A percentile compares a stretch with the other conserved stretches of the same genome.
Conservation (phyloP, 2,329 filamentous ascomycete species). For the Fusarium drepaniforme region DNA sequence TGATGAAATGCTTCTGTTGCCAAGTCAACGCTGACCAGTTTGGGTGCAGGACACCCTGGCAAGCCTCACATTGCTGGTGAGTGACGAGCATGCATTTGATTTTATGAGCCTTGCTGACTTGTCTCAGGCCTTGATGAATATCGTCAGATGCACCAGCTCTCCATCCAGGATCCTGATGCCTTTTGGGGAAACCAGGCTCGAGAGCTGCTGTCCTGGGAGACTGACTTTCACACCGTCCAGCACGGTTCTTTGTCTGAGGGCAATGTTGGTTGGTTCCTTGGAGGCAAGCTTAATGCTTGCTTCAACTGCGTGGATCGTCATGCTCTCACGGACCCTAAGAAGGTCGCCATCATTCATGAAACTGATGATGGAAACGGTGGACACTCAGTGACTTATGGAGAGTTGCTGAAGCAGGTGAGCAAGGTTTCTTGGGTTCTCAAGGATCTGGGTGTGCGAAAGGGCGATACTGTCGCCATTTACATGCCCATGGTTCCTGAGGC, state of each 20-base stretch:
- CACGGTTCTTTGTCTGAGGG: constrained; percentile 79
- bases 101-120: neutral
- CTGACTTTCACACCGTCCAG: constrained; percentile 88
- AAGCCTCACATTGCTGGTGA: constrained; percentile 36
- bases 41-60: constrained; percentile 30
- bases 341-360: constrained; percentile 95
- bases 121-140: constrained; percentile 69
- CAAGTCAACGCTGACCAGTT: constrained; percentile 11
- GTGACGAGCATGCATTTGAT: neutral
- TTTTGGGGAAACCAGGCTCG: constrained; percentile 89
- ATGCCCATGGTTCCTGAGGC: constrained; percentile 98
- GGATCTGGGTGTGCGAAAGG: constrained; percentile 93
- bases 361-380: constrained; percentile 89
- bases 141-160: constrained; percentile 75
- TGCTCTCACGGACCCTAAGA: constrained; percentile 88
- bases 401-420: constrained; percentile 90
- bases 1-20: neutral
- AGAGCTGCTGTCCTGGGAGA: constrained; percentile 88
- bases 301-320: constrained; percentile 97
- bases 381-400: constrained; percentile 86
- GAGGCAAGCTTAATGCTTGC: constrained; percentile 89
- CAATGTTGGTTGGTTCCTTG: constrained; percentile 91
- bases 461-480: constrained; percentile 94
- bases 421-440: constrained; percentile 85
- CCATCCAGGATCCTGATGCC: constrained; percentile 83